Conservation (phyloP, 2,329 filamentous ascomycete genomes). For the Sarocladiaceae sp. region DNA sequence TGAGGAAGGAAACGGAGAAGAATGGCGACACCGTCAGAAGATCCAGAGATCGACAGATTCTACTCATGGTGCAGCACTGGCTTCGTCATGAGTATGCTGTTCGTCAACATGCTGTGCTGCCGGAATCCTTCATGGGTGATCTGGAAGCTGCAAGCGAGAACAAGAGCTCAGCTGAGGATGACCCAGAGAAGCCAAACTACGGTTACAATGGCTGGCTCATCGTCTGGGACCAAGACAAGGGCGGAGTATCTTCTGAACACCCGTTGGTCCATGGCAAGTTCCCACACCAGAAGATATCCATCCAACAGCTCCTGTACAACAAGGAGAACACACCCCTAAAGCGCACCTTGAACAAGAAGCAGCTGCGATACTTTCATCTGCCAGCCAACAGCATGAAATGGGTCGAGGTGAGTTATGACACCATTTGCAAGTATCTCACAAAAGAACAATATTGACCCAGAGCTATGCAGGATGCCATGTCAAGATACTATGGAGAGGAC, state of each 20-base stretch:
- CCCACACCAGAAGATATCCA: constrained; percentile 18
- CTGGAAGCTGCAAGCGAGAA: constrained; percentile 11
- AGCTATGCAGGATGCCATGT: constrained; percentile 15
- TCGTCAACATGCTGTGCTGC: constrained; percentile 9
- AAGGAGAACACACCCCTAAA: constrained; percentile 17
- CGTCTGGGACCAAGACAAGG: constrained; percentile 15
- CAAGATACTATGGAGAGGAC: constrained; percentile 17
- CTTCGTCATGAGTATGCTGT: constrained; percentile 9
- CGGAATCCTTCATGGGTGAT: constrained; percentile 14
- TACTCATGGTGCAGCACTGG: constrained; percentile 14
- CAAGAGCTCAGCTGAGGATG: constrained; percentile 10
- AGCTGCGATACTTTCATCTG: constrained; percentile 20
- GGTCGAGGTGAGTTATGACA: constrained; percentile 19
- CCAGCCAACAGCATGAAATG: constrained; percentile 24
- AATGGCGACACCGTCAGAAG: background rate
- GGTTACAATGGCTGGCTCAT: constrained; percentile 17
- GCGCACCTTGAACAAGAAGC: constrained; percentile 13
- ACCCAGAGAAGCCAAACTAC: constrained; percentile 14
- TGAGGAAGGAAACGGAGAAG: constrained; percentile 12
- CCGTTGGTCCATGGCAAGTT: constrained; percentile 16
- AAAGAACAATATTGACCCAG: too few relatives aligned
- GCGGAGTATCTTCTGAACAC: constrained; percentile 13
- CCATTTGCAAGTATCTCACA: too few relatives aligned
- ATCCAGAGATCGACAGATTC: constrained; percentile 10
- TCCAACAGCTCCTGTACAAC: constrained; percentile 18